Conservation (phyloP, 2,329 filamentous ascomycete genomes). For the Fusarium dlaminii region DNA sequence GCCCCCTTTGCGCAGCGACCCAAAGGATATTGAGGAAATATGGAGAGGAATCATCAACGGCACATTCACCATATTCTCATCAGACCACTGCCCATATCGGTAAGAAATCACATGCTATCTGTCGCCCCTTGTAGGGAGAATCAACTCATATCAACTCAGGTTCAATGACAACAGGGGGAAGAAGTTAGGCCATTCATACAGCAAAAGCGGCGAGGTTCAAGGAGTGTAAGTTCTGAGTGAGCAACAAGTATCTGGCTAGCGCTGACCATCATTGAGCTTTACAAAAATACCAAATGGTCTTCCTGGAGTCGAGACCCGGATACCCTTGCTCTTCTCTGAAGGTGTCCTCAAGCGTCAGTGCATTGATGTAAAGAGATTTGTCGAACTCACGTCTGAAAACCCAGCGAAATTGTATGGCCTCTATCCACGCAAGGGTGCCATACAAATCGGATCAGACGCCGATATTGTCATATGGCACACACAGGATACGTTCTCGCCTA, state of each 20-base stretch:
- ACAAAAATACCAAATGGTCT: not conserved
- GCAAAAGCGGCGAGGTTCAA: not conserved
- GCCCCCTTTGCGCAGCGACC: not conserved
- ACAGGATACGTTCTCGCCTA: not conserved
- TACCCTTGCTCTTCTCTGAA: not conserved
- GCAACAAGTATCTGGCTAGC: not conserved
- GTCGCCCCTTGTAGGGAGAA: accelerated
- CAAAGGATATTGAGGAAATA: not conserved
- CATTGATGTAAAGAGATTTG: not conserved
- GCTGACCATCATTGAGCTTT: not conserved
- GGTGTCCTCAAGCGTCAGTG: not conserved
- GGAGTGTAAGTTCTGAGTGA: not conserved
- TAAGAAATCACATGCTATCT: not conserved
- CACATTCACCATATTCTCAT: not conserved
- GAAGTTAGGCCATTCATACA: not conserved
- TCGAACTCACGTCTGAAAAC: not conserved
- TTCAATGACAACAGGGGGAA: not conserved
- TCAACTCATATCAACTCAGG: not conserved
- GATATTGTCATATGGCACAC: not conserved
- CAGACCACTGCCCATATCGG: not conserved
- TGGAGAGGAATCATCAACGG: not conserved
- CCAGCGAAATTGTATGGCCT: not conserved
- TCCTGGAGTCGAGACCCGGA: not conserved
- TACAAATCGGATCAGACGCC: not conserved
- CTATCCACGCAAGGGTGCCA: not conserved